Base-by-base conservation (phyloP, 2,329 filamentous ascomycete species). In the Diaporthe helianthi region DNA sequence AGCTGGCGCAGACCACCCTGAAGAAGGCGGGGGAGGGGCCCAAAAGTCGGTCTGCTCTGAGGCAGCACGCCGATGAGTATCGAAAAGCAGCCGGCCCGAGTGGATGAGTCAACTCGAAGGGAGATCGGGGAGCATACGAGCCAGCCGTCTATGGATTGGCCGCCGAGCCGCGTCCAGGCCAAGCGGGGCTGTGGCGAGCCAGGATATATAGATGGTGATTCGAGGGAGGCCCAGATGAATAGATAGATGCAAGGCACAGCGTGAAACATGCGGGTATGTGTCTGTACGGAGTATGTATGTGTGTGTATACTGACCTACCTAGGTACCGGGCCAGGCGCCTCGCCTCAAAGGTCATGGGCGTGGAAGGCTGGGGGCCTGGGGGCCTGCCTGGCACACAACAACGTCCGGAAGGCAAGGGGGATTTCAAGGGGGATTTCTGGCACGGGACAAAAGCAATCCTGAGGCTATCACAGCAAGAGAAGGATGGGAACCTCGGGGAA, bases 31-130 rank as follows among this genome's bases (percentile, higher is more conserved):
- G 6, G 1, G 17, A 22, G 13, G 41, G 24, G 22, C 41, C 54
- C 41, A 61, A 61, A 47, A 47, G 58, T 33, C 58, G 41, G 58
- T 22, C 58, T 47, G 58, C 15, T n/a, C n/a, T 17, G 1, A 47
- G 58, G 41, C 26, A 44, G 19, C 58, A n/a, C 58, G 58, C 58
- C 55, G 55, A 61, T 46, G 55, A 31, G 22, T 47, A n/a, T 61
- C 6, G 19, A 47, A 26, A 26, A 36, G 46, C 19, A 47, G 29
- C 24, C 58, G 58, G 41, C 58, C 41, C 26, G 41, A 31, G 26
- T n/a, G 19, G 38, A 47, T 33, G 26, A 46, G 26, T 46, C 58
- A 47, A 61, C 41, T 47, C 41, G 31, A 24, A 9, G 29, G 58
- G 19, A 17, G 26, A n/a, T 36, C 26, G 41, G 17, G 41, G 58